phyloP scores from a whole-genome alignment of 306 rosid species.

The Glycine tomentella region DNA sequence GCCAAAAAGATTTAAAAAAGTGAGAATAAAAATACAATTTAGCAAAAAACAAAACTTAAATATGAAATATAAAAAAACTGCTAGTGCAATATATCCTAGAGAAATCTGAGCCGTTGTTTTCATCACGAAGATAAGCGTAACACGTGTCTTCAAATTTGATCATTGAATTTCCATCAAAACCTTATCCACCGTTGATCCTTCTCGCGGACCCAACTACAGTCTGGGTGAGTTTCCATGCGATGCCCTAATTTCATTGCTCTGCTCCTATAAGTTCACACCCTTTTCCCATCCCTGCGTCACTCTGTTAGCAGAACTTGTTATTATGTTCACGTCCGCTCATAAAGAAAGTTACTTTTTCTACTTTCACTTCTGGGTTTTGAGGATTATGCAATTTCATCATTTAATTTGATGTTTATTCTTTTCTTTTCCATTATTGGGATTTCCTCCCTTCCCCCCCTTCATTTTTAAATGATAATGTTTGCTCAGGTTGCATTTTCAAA shows the following conservation, averaged over 20 bases:
- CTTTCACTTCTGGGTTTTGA: neutral
- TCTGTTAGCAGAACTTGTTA: neutral
- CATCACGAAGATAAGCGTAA: neutral
- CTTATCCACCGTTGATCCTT: constrained; percentile 17
- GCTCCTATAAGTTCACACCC: constrained; percentile 42
- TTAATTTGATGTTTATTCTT: neutral
- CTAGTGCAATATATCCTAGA: neutral
- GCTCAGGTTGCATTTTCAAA: neutral
- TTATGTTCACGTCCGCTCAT: neutral
- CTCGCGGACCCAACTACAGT: neutral
- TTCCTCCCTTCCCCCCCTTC: neutral
- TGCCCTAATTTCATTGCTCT: constrained; percentile 52
- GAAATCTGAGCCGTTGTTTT: neutral
- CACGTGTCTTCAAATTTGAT: neutral
- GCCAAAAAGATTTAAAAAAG: too few relatives aligned
- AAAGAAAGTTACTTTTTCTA: neutral
- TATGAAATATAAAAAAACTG: neutral
- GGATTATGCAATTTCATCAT: neutral
- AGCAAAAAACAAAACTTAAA: neutral
- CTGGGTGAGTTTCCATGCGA: neutral
- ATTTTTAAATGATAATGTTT: neutral
- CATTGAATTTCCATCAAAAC: neutral
- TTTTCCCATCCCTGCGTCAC: neutral
- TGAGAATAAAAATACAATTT: neutral
- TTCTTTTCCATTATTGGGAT: neutral